Conservation (phyloP, 305 asterid species). For the Fraxinus xanthoxyloides region DNA sequence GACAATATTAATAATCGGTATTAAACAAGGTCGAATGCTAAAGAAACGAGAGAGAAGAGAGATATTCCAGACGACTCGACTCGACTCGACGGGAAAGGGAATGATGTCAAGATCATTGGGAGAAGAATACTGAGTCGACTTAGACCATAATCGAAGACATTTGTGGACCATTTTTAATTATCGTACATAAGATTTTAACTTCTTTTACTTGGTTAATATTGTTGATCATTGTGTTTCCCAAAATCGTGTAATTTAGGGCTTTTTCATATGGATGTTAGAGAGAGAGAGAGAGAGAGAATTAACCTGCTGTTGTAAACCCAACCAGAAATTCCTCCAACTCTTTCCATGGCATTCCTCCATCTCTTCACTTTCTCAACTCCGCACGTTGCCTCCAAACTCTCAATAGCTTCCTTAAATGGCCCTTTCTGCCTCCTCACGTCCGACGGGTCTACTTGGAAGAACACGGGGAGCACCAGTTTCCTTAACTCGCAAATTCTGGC, state of each 20-base stretch:
- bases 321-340: constrained; percentile 26
- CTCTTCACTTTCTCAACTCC: constrained; percentile 14
- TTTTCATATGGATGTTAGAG: neutral
- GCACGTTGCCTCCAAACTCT: neutral
- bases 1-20: neutral
- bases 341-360: constrained; percentile 35
- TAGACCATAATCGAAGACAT: neutral
- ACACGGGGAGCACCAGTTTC: constrained; percentile 29
- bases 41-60: neutral
- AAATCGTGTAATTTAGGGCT: neutral
- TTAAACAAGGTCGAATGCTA: neutral
- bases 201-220: neutral
- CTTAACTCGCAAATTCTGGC: constrained; percentile 18
- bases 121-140: neutral
- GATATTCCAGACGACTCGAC: neutral
- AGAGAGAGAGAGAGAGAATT: neutral
- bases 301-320: constrained; percentile 24
- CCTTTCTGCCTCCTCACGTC: constrained; percentile 31
- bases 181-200: neutral
- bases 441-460: constrained; percentile 28
- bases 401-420: constrained; percentile 21
- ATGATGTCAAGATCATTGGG: neutral
- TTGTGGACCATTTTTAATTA: neutral
- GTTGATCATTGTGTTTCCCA: neutral
- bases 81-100: neutral